Percentiles rank a stretch among this genome's conserved stretches.
phyloP scores from a whole-genome alignment of 1,139 yeast species.

The Suzukiozyma palmioleophila region DNA sequence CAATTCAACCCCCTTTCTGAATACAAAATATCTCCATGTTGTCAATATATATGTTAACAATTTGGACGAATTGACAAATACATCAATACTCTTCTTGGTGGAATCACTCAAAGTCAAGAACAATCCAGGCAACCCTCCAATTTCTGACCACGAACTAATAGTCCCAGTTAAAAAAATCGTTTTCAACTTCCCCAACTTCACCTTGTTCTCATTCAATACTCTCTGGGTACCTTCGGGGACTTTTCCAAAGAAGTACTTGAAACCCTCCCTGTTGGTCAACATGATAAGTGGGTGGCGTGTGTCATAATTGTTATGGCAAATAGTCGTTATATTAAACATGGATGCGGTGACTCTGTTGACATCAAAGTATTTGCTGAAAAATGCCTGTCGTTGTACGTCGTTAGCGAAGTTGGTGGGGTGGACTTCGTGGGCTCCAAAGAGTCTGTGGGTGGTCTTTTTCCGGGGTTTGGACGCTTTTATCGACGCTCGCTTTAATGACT shows the following conservation, averaged over 20 bases:
- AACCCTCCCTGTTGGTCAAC: constrained; percentile 48
- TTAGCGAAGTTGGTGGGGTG: constrained; percentile 9
- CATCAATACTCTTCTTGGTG: constrained; percentile 48
- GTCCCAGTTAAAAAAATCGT: constrained; percentile 75
- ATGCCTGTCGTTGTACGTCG: constrained; percentile 5
- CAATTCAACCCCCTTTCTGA: constrained; percentile 68
- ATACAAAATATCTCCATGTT: constrained; percentile 88
- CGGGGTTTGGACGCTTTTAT: background rate
- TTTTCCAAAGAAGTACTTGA: constrained; percentile 71
- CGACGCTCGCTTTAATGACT: background rate
- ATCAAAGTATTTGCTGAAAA: constrained; percentile 13
- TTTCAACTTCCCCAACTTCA: constrained; percentile 52
- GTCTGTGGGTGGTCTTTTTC: background rate
- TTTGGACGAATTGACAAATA: constrained; percentile 33
- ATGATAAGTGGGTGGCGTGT: constrained; percentile 56
- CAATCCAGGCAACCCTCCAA: constrained; percentile 90
- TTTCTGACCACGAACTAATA: constrained; percentile 58
- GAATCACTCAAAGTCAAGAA: constrained; percentile 83
- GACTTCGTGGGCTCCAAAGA: constrained; percentile 14
- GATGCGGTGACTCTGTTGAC: constrained; percentile 11
- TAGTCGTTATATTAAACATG: constrained; percentile 38
- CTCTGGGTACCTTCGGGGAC: constrained; percentile 87
- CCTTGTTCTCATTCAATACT: constrained; percentile 49
- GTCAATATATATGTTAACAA: constrained; percentile 54
- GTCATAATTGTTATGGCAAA: constrained; percentile 59